Base-by-base conservation (phyloP, 257 asterid genomes). In the Echites panduratus region DNA sequence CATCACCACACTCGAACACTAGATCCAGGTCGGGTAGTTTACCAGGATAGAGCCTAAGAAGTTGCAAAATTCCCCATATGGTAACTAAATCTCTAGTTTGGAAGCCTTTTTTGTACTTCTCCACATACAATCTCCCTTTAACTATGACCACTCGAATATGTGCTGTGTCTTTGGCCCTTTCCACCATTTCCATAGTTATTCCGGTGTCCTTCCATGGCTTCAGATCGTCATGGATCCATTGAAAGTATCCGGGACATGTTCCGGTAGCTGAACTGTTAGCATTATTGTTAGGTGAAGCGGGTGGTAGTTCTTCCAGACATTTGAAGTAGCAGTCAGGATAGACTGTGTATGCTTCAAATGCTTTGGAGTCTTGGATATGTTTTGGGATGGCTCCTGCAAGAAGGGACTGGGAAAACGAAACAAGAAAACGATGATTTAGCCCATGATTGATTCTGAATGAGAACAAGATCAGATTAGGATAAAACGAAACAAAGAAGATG, bases 141-240 rank as follows among this genome's bases (percentile, higher is more conserved):
- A 87, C 64, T 56, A 87, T 73, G 54, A 80, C 79, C 75, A 90
- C 70, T 77, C 97, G 83, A 32, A 89, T 54, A 77, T 92, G 87
- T 2, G 95, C 86, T 13, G 71, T 57, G 1, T 71, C 24, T 63
- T 77, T 85, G 1, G 87, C 91, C 27, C 69, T 74, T 71, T 86
- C 96, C 9, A 89, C 81, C 86, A 82, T 83, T 48, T 87, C 83
- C 35, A 54, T 67, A 2, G 95, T 81, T 74, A 90, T 86, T 68
- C 98, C 98, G 13, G 79, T 63, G 3, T 52, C 80, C 72, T 80
- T 81, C 98, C 98, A 93, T 3, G 96, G 93, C 73, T 70, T 77
- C 74, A 93, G 83, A 75, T 93, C 98, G 76, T 93, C 92, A 35
- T 93, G 96, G 71, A 93, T 90, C 98, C 98, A 93, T 70, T 72